phyloP scores from a whole-genome alignment of 768 basidiomycete genomes.

The Boletus insuetus region DNA sequence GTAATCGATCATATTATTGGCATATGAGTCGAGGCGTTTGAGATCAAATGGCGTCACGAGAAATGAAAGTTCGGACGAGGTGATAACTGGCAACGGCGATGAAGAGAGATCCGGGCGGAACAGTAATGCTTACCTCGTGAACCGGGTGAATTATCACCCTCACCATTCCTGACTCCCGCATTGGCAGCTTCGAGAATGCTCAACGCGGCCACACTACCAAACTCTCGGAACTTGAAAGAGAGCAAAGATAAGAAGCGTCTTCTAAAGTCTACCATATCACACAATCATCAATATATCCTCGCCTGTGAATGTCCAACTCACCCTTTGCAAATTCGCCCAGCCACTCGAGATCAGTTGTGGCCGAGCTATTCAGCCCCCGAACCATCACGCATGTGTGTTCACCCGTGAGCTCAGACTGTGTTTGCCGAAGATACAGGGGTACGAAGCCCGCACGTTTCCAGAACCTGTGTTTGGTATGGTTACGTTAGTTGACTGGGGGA shows the following conservation, averaged over 20 bases:
- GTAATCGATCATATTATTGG: constrained; percentile 94
- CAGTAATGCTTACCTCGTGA: constrained; percentile 28
- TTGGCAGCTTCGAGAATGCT: constrained; percentile 88
- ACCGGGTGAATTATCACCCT: constrained; percentile 30
- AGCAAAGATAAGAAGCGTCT: constrained; percentile 84
- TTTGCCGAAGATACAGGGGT: constrained; percentile 92
- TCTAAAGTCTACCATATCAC: constrained; percentile 72
- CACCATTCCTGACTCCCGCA: constrained; percentile 47
- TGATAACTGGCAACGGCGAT: constrained; percentile 12
- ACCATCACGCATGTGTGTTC: constrained; percentile 98
- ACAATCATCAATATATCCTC: background rate
- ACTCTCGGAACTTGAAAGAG: constrained; percentile 94
- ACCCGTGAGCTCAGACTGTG: constrained; percentile 91
- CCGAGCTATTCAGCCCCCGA: constrained; percentile 70
- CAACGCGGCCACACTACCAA: constrained; percentile 81
- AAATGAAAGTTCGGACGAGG: constrained; percentile 49
- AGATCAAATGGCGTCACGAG: constrained; percentile 89
- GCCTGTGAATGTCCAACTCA: constrained; percentile 24
- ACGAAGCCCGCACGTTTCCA: constrained; percentile 95
- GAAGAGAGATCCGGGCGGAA: background rate
- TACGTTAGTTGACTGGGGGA: background rate
- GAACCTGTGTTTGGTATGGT: constrained; percentile 50
- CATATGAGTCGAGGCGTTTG: constrained; percentile 93
- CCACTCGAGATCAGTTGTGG: constrained; percentile 71
- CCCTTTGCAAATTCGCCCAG: constrained; percentile 85